Conservation (phyloP, 495 filamentous ascomycete genomes). For the Xylaria cubensis region DNA sequence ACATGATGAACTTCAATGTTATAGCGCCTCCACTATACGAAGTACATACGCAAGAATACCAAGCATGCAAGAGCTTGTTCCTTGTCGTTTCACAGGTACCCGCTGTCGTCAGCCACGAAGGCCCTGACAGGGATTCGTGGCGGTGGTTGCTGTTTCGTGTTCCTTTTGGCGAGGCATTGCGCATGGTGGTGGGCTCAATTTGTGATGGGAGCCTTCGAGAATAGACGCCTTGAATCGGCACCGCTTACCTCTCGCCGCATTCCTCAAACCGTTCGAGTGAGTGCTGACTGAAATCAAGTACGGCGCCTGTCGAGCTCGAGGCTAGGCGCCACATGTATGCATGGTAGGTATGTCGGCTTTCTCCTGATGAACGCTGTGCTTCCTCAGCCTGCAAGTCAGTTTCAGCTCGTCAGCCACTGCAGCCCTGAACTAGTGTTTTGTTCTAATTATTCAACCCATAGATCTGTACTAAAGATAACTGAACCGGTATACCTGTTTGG, state of each 20-base stretch:
- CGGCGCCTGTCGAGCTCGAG: neutral
- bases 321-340: neutral
- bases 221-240: neutral
- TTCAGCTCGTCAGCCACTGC: conserved; percentile 13
- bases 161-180: neutral
- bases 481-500: conserved; percentile 2
- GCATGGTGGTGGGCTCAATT: neutral
- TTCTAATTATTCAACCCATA: neutral
- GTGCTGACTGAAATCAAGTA: neutral
- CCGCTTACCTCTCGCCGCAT: conserved; percentile 13
- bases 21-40: neutral
- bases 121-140: conserved; percentile 1
- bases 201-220: neutral
- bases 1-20: neutral
- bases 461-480: conserved; percentile 5
- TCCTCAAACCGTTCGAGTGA: neutral
- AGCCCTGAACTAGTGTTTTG: neutral
- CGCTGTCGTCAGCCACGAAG: conserved; percentile 3
- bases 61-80: neutral
- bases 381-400: neutral
- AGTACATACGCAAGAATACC: neutral
- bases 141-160: conserved; percentile 9
- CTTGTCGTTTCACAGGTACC: neutral
- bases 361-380: conserved; percentile 9
- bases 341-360: neutral